Conservation (phyloP, 176 grass and related monocot species). For the Aegilops speltoides region DNA sequence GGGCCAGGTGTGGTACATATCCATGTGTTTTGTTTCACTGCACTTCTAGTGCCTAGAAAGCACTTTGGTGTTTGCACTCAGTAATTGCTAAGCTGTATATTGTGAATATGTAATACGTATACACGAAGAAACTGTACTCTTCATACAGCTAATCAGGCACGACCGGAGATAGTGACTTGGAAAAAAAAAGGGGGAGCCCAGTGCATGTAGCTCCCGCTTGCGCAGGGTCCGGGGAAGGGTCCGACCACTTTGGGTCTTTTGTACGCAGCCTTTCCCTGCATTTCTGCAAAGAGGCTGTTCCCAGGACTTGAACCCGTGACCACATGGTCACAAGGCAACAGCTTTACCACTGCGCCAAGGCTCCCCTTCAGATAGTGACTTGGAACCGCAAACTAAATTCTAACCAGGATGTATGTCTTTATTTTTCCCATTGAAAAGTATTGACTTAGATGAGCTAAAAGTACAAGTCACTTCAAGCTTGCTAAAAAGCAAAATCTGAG, state of each 20-base stretch:
- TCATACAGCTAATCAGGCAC: neutral
- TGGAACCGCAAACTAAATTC: constrained; percentile 17
- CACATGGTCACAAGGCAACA: no score
- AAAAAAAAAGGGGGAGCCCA: no score
- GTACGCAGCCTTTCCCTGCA: no score
- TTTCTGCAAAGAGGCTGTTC: no score
- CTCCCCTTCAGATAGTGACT: neutral
- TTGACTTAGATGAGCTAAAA: neutral
- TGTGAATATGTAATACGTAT: neutral
- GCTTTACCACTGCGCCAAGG: no score
- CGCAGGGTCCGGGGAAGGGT: no score
- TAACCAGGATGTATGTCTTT: constrained; percentile 6
- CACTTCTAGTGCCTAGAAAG: constrained; percentile 9
- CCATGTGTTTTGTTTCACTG: neutral
- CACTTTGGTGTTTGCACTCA: constrained; percentile 5
- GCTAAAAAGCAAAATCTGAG: constrained; percentile 12
- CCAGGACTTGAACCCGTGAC: no score
- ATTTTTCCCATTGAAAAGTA: constrained; percentile 7
- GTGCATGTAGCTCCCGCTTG: no score
- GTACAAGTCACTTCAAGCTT: neutral
- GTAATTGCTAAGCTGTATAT: neutral
- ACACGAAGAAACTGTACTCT: constrained; percentile 20
- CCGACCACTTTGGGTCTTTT: no score
- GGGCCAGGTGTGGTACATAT: neutral
- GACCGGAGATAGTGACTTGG: neutral